Base-by-base conservation (phyloP, 345 rosid genomes). In the Eucalyptus camaldulensis region DNA sequence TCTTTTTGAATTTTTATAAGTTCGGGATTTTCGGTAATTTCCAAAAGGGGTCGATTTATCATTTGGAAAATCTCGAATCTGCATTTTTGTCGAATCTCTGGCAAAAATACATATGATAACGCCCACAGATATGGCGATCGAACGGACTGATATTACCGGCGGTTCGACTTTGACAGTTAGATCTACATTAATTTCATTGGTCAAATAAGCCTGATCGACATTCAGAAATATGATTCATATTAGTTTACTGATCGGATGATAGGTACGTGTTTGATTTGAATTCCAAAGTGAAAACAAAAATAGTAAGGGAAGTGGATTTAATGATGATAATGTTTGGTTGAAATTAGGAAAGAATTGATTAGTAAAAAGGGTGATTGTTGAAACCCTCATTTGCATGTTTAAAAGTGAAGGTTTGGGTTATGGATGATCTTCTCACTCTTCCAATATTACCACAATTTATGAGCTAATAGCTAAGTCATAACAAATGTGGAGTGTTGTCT, bases 251-350 rank as follows among this genome's bases (percentile, higher is more conserved):
- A 19, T 72, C 2, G 1, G 3, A 9, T 33, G 24, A 16, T 69
- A 69, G 21, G 2, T 33, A 9, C 3, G 24, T 17, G 24, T 8
- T 33, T 9, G 43, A 8, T 69, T 69, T 9, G 12, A 31, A 69
- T 17, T 19, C 8, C 4, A 6, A 69, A 5, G 12, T 15, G 80
- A 11, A 69, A 69, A 3, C 19, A 33, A 69, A 40, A 11, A 33
- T 8, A 33, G 45, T 6, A 10, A 76, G 1, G 47, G 4, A 76
- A 10, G 14, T 21, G 27, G 25, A 21, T 37, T 37, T 0, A 37
- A 2, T 1, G 13, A 19, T 13, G 27, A 21, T 37, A 21, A 19
- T 3, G 2, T 10, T 9, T 3, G 25, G 3, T 76, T 0, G 1
- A 19, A n/a, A 76, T 76, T 21, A 10, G 3, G 27, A 37, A 76